Evolutionary conservation across 306 rosid species (phyloP), one percentile per base, ranked within the genome.

Genomic region (Pterocarpus santalinus): DNA sequence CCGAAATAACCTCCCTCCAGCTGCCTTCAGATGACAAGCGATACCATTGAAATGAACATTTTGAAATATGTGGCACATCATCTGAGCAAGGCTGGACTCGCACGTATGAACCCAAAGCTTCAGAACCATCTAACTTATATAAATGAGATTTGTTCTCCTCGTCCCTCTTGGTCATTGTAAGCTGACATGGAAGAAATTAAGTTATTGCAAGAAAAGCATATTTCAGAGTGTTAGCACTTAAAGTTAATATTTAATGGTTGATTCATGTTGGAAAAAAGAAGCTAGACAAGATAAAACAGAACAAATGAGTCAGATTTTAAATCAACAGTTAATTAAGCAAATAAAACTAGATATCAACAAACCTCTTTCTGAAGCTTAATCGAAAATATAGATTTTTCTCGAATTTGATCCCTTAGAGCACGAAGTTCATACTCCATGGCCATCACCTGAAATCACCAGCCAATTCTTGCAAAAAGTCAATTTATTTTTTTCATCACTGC

Each of bases 301-400:
- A 13, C 66, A 38, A 73, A 38, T 22, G 78, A 56, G 55, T 56
- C 67, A 74, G 56, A 3, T 30, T 43, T 14, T 22, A 58, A 30
- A 60, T 43, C 38, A 70, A 15, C 55, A 70, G 47, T 32, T 17
- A 33, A 56, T 60, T 55, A 58, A 17, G 76, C 72, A 41, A 62
- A 55, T 53, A 70, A 88, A 76, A 38, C 53, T 7, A 65, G 63
- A 76, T 72, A 81, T 65, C 61, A 60, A 82, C 94, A 57, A 67
- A 90, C 99, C 97, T 95, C 94, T 88, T 90, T 93, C 88, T 95
- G 97, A 82, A 95, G 99, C 87, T 90, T 87, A 76, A 91, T 79
- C 1, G 99, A 93, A 78, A 90, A 85, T 69, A 90, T 61, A 57
- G 87, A 89, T 79, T 95, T 95, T 74, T 95, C 99, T 81, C 91